Conservation (phyloP, 2,329 filamentous ascomycete species). For the Verticillium alfalfae region DNA sequence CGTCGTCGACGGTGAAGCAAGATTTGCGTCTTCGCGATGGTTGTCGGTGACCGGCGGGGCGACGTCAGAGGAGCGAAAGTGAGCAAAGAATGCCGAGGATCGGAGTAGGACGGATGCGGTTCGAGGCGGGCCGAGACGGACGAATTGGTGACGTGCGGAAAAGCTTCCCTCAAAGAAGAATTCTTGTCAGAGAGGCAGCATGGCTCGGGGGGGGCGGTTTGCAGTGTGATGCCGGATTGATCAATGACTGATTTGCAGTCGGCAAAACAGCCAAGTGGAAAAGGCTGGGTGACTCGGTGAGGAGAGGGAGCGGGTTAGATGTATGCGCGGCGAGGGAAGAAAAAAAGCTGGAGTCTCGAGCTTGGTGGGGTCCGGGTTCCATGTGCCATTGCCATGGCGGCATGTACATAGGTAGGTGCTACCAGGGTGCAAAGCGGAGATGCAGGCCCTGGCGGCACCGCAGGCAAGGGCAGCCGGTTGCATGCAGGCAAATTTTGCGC, state of each 20-base stretch:
- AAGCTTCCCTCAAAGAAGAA: not conserved
- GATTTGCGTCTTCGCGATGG: not conserved
- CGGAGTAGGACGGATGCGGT: slow-evolving; percentile 6
- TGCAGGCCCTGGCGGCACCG: not conserved
- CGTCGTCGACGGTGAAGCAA: not conserved
- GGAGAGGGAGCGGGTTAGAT: not conserved
- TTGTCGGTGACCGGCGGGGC: not conserved
- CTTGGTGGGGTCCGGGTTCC: not conserved
- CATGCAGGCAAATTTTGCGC: not conserved
- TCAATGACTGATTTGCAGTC: not conserved
- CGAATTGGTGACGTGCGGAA: not conserved
- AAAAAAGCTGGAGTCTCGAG: not conserved
- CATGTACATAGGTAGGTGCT: not conserved
- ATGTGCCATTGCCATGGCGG: not conserved
- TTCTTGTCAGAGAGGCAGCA: slow-evolving; percentile 1
- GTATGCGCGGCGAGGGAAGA: not conserved
- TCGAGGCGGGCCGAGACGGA: not conserved
- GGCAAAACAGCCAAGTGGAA: not conserved
- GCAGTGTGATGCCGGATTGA: not conserved
- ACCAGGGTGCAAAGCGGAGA: not conserved
- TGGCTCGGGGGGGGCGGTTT: not conserved
- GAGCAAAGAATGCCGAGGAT: slow-evolving; percentile 11
- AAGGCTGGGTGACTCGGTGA: not conserved
- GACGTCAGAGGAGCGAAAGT: not conserved
- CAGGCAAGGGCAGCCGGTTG: not conserved